Conservation (phyloP, 257 asterid species). For the Scutellaria barbata region DNA sequence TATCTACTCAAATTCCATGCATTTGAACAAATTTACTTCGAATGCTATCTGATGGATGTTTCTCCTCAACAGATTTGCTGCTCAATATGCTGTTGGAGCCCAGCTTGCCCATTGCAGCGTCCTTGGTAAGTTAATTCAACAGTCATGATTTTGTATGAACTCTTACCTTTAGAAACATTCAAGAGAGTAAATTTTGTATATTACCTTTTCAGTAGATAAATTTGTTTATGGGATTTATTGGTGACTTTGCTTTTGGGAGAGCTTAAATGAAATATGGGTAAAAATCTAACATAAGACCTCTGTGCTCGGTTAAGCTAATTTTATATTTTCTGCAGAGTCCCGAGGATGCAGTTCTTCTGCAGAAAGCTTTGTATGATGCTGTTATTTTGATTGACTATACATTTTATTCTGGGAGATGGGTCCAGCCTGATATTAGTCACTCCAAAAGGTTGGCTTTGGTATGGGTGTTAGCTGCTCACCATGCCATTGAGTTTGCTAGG, state of each 20-base stretch:
- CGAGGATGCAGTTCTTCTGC: conserved; percentile 53
- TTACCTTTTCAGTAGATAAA: conserved; percentile 12
- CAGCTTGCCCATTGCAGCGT: conserved; percentile 55
- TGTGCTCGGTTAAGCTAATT: conserved; percentile 30
- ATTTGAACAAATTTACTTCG: conserved; percentile 14
- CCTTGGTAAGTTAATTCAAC: conserved; percentile 55
- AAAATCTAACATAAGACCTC: conserved; percentile 22
- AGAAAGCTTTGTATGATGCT: conserved; percentile 63
- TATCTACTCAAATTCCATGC: conserved; percentile 21
- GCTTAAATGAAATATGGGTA: conserved; percentile 8
- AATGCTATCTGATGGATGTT: conserved; percentile 39
- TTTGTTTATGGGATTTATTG: conserved; percentile 17
- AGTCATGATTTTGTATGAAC: conserved; percentile 26
- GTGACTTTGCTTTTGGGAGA: conserved; percentile 10
- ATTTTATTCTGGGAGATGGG: conserved; percentile 58
- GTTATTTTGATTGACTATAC: conserved; percentile 60
- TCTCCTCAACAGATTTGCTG: conserved; percentile 68
- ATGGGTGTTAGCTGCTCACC: conserved; percentile 72
- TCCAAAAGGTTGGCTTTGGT: conserved; percentile 55
- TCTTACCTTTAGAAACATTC: conserved; percentile 16
- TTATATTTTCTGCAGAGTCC: conserved; percentile 55
- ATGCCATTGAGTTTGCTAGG: conserved; percentile 72
- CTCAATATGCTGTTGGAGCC: conserved; percentile 69
- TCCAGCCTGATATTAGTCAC: conserved; percentile 45
- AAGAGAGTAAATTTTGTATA: conserved; percentile 10